These are phyloP conservation scores for Babesia ovis DNA, from an alignment of 169 alveolate species.

Conservation along the genomic window DNA sequence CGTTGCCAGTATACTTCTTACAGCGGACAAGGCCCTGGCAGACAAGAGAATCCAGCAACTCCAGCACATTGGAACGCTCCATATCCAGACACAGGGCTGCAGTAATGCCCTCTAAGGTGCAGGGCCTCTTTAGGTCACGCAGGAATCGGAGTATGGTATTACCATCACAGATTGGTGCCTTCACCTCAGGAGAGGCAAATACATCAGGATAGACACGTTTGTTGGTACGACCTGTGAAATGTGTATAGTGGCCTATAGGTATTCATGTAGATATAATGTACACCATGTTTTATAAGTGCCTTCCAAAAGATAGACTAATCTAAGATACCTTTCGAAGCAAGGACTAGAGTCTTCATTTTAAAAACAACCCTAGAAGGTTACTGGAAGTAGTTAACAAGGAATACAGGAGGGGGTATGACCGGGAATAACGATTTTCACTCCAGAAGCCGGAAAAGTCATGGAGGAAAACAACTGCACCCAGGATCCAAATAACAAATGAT, in stretches of 20 bases:
- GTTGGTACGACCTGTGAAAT: not conserved
- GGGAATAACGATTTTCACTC: too few species aligned
- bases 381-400: too few species aligned
- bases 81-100: not conserved
- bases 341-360: too few species aligned
- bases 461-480: not conserved
- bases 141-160: not conserved
- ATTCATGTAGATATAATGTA: too few species aligned
- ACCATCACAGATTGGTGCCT: not conserved
- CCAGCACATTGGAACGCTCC: not conserved
- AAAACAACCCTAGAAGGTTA: too few species aligned
- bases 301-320: too few species aligned
- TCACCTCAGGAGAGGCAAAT: not conserved
- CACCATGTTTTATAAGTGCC: too few species aligned
- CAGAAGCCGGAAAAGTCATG: too few species aligned
- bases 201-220: constrained; percentile 1
- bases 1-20: not conserved
- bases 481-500: too few species aligned
- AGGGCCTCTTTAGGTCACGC: constrained; percentile 6
- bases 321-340: too few species aligned
- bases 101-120: not conserved
- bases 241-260: too few species aligned
- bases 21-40: not conserved
- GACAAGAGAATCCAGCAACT: not conserved
- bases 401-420: too few species aligned